phyloP scores from a whole-genome alignment of 2,329 filamentous ascomycete genomes.

The Fusarium goolgardi region DNA sequence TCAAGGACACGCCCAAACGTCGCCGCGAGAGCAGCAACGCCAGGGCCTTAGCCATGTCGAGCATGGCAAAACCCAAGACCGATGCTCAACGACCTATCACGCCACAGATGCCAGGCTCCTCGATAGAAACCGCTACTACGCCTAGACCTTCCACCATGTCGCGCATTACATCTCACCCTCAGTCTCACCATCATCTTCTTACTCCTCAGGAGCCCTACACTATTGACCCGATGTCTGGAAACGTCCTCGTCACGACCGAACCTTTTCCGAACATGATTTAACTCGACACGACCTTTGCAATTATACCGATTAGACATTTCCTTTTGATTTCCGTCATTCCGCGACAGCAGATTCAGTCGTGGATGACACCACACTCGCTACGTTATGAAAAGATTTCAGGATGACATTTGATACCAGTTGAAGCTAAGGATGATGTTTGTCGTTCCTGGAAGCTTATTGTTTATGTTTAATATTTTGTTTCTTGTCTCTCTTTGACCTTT shows the following conservation, averaged over 20 bases:
- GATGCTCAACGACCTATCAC: slow-evolving; percentile 56
- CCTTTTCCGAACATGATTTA: slow-evolving; percentile 49
- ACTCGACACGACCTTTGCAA: slow-evolving; percentile 34
- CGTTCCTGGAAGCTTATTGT: slow-evolving; percentile 28
- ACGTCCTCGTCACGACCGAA: slow-evolving; percentile 43
- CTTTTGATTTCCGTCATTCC: slow-evolving; percentile 36
- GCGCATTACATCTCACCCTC: slow-evolving; percentile 45
- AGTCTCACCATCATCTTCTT: slow-evolving; percentile 43
- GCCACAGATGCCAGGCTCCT: slow-evolving; percentile 44
- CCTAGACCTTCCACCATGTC: slow-evolving; percentile 47
- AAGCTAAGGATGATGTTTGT: slow-evolving; percentile 23
- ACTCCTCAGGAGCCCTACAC: slow-evolving; percentile 36
- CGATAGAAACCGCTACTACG: slow-evolving; percentile 42
- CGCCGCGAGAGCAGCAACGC: slow-evolving; percentile 71
- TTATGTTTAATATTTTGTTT: slow-evolving; percentile 40
- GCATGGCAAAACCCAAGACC: slow-evolving; percentile 60
- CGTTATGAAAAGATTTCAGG: slow-evolving; percentile 45
- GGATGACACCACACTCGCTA: slow-evolving; percentile 45
- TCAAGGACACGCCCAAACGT: slow-evolving; percentile 77
- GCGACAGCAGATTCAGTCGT: slow-evolving; percentile 42
- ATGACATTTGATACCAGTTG: slow-evolving; percentile 47
- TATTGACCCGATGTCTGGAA: slow-evolving; percentile 41
- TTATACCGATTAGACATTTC: slow-evolving; percentile 36
- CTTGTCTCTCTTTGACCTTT: slow-evolving; percentile 14
- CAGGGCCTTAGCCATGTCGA: slow-evolving; percentile 55